Percentiles rank a stretch among this genome's conserved stretches.
phyloP scores from a whole-genome alignment of 2,329 filamentous ascomycete genomes.

The Aureobasidium mangrovei region DNA sequence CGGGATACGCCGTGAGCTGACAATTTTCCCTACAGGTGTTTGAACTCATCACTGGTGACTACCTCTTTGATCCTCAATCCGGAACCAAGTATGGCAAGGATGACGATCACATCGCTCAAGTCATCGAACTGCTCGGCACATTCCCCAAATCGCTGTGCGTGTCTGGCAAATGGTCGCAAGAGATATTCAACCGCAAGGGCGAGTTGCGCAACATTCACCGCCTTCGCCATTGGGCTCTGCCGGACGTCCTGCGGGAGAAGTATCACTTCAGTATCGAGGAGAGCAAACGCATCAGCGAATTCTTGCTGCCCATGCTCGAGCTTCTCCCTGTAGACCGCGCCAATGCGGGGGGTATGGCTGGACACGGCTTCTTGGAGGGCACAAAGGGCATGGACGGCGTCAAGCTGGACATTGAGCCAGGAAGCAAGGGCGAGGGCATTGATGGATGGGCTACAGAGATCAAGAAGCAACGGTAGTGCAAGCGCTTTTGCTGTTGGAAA shows the following conservation, averaged over 20 bases:
- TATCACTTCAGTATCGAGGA: constrained; percentile 90
- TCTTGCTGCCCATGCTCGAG: constrained; percentile 85
- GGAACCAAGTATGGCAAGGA: constrained; percentile 99
- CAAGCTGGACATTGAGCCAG: constrained; percentile 66
- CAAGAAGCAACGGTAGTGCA: constrained; percentile 59
- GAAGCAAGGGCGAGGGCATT: constrained; percentile 81
- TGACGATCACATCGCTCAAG: constrained; percentile 97
- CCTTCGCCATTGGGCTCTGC: constrained; percentile 87
- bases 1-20: neutral
- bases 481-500: neutral
- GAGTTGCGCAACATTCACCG: constrained; percentile 96
- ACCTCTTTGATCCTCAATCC: constrained; percentile 95
- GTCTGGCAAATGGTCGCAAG: constrained; percentile 92
- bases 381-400: constrained; percentile 81
- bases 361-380: constrained; percentile 72
- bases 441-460: constrained; percentile 88
- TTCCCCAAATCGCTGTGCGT: constrained; percentile 90
- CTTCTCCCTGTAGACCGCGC: constrained; percentile 79
- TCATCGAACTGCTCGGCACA: constrained; percentile 88
- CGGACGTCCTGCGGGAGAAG: constrained; percentile 89
- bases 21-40: constrained; percentile 57
- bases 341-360: constrained; percentile 92
- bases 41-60: constrained; percentile 95
- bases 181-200: constrained; percentile 97
- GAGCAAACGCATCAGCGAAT: constrained; percentile 66